Evolutionary conservation across 306 rosid species (phyloP), one percentile per base, ranked within the genome.

Genomic region (Lupinus albus): DNA sequence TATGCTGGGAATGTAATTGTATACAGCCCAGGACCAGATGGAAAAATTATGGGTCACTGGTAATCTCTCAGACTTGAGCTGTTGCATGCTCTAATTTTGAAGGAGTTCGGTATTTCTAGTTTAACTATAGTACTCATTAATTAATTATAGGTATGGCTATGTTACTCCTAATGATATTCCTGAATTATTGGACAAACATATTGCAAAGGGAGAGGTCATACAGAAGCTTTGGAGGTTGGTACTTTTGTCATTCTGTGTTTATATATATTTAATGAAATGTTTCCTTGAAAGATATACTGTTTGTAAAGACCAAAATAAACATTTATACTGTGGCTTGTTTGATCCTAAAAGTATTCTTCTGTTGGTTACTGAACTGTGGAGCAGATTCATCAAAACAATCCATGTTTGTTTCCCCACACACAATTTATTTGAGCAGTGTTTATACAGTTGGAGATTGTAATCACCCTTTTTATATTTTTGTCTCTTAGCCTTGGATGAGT

Each of bases 1-100:
- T 91, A 86, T 87, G 94, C 97, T 52, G 97, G 97, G 33, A 91
- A 91, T 76, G 61, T 91, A 74, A 87, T 91, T 64, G 82, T 89
- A 74, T 91, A 46, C 72, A 63, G 86, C 56, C 87, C 84, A 9
- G 87, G 85, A 62, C 64, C 74, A 8, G 90, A 85, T 71, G 95
- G 85, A 61, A 84, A 79, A 28, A 76, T 80, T 17, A 82, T 61
- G 16, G 97, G 97, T 67, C 91, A 91, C 66, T 91, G 97, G 97
- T 91, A 85, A 81, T 79, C 54, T 66, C 36, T 53, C 17, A 21
- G 38, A 38, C 74, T 49, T 45, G 8, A 11, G 21, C 13, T 32
- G 20, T 61, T 63, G 14, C 44, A 61, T 32, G 58, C 63, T 71
- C n/a, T 13, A 8, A 52, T 54, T 42, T 44, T 7, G 6, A 61